These are phyloP conservation scores for Tetrapisispora namnaoensis DNA, from an alignment of 805 yeast genomes.

Conservation along the genomic window DNA sequence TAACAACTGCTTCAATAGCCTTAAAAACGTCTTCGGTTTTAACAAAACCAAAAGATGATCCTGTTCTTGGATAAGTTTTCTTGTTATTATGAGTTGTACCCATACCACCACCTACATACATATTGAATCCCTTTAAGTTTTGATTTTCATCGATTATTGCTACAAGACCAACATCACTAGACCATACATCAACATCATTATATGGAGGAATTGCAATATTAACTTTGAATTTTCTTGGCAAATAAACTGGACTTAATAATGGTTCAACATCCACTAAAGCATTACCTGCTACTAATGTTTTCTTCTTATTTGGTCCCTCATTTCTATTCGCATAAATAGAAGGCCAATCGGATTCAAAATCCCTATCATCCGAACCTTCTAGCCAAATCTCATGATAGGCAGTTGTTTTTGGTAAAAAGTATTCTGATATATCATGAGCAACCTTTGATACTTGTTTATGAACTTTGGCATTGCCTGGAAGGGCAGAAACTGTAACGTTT, in stretches of 20 bases:
- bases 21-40: constrained; percentile 54
- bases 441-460: constrained; percentile 63
- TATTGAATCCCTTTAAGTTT: constrained; percentile 69
- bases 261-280: constrained; percentile 81
- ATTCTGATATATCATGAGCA: constrained; percentile 63
- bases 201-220: constrained; percentile 93
- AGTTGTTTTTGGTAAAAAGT: constrained; percentile 80
- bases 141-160: constrained; percentile 63
- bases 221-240: constrained; percentile 93
- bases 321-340: constrained; percentile 54
- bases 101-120: constrained; percentile 97
- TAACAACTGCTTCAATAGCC: constrained; percentile 85
- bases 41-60: constrained; percentile 75
- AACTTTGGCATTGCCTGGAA: constrained; percentile 73
- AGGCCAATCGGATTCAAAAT: constrained; percentile 51
- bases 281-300: constrained; percentile 77
- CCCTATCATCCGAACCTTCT: constrained; percentile 70
- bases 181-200: constrained; percentile 94
- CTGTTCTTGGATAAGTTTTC: constrained; percentile 94
- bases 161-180: constrained; percentile 87
- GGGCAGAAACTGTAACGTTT: constrained; percentile 88
- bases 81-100: constrained; percentile 95
- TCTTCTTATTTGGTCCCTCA: constrained; percentile 72
- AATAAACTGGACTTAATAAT: constrained; percentile 70
- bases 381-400: constrained; percentile 98